Evolutionary conservation across 1,284 basidiomycete species (phyloP).

Genomic region (Irpex lacteus): DNA sequence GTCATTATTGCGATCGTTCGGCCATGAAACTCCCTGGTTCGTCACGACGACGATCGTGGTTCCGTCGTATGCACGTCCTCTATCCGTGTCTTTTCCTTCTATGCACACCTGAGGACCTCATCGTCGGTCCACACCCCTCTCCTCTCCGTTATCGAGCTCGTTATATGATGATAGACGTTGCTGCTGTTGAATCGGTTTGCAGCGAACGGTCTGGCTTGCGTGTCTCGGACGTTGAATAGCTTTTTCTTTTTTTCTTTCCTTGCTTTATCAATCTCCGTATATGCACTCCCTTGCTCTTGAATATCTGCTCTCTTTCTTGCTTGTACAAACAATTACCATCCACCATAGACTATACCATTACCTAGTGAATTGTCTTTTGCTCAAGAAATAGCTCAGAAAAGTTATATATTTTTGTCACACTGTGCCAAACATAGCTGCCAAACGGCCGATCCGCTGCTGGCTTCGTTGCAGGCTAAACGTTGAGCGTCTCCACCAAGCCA

Average conservation of each 20-base stretch:
- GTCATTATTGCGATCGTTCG: conserved; percentile 16
- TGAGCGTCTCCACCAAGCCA: neutral
- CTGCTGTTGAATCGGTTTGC: neutral
- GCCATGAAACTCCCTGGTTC: conserved; percentile 17
- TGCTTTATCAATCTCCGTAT: neutral
- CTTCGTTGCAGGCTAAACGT: neutral
- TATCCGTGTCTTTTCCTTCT: neutral
- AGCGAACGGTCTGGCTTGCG: neutral
- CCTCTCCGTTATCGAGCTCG: conserved; percentile 1
- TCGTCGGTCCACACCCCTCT: conserved; percentile 5
- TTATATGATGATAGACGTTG: neutral
- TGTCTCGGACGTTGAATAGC: neutral
- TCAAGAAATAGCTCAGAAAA: neutral
- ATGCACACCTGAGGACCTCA: neutral
- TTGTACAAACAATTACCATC: neutral
- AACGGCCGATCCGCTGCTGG: no score
- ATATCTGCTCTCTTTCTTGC: neutral
- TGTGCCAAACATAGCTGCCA: no score
- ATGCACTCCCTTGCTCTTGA: neutral
- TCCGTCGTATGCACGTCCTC: neutral
- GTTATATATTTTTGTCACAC: no score
- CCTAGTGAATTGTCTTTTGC: neutral
- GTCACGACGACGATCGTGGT: conserved; percentile 27
- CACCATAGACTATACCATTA: no score
- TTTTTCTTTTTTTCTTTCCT: neutral